Percentiles rank a stretch among this genome's conserved stretches.
Evolutionary conservation across 1,284 basidiomycete genomes (phyloP).

Genomic region (Ceratobasidium sp.): DNA sequence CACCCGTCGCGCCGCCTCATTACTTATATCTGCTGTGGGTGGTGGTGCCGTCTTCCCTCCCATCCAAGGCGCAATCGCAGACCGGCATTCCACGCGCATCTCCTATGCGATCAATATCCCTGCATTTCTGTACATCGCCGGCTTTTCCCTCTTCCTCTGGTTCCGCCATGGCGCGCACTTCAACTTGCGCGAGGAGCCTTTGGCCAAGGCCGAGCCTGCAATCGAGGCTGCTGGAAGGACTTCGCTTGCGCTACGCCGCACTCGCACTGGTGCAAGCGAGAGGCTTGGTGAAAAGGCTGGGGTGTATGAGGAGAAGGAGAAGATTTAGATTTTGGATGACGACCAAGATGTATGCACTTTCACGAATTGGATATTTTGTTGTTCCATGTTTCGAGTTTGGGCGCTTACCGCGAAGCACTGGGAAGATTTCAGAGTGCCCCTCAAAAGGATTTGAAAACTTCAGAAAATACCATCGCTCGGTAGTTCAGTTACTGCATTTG

Average conservation of each 20-base stretch:
- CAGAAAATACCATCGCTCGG: neutral
- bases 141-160: slow-evolving; percentile 57
- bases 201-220: slow-evolving; percentile 41
- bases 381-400: neutral
- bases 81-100: slow-evolving; percentile 53
- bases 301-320: slow-evolving; percentile 34
- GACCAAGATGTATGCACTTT: slow-evolving; percentile 28
- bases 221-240: slow-evolving; percentile 27
- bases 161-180: slow-evolving; percentile 22
- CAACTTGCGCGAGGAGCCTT: slow-evolving; percentile 23
- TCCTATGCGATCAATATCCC: slow-evolving; percentile 58
- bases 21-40: slow-evolving; percentile 59
- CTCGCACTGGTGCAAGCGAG: slow-evolving; percentile 22
- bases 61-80: slow-evolving; percentile 48
- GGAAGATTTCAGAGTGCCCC: neutral
- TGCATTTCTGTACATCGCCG: slow-evolving; percentile 57
- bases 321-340: slow-evolving; percentile 5
- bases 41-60: slow-evolving; percentile 63
- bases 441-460: neutral
- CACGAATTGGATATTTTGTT: slow-evolving; percentile 24
- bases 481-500: slow-evolving; percentile 21
- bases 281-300: slow-evolving; percentile 29
- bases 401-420: slow-evolving; percentile 1
- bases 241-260: slow-evolving; percentile 18
- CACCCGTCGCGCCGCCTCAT: slow-evolving; percentile 59